phyloP scores from a whole-genome alignment of 2,329 filamentous ascomycete species.

The Teratosphaeria nubilosa region DNA sequence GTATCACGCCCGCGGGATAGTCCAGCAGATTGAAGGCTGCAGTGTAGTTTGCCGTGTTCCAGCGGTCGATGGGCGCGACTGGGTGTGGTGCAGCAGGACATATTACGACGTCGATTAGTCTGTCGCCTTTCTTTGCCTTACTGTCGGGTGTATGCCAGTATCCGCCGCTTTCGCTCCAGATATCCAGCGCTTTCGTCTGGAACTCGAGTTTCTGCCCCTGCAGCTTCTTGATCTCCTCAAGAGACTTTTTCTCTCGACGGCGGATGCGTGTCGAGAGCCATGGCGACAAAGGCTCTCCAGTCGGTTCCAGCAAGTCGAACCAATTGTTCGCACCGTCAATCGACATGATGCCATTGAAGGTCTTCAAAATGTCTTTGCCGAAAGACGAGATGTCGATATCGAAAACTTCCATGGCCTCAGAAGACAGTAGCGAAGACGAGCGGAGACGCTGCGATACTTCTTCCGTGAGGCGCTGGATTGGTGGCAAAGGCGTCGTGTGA shows the following conservation, averaged over 20 bases:
- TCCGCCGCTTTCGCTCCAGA: slow-evolving; percentile 43
- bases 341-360: slow-evolving; percentile 49
- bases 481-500: slow-evolving; percentile 42
- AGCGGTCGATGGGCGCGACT: slow-evolving; percentile 51
- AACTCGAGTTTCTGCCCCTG: slow-evolving; percentile 44
- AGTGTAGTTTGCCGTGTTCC: slow-evolving; percentile 54
- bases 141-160: slow-evolving; percentile 18
- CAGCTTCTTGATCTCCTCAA: slow-evolving; percentile 42
- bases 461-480: slow-evolving; percentile 36
- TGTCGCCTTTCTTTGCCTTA: slow-evolving; percentile 5
- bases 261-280: slow-evolving; percentile 47
- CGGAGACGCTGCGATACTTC: slow-evolving; percentile 34
- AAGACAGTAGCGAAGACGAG: slow-evolving; percentile 14
- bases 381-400: slow-evolving; percentile 45
- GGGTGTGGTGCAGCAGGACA: slow-evolving; percentile 56
- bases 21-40: slow-evolving; percentile 52
- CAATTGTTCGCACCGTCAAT: slow-evolving; percentile 47
- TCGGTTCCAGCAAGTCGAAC: slow-evolving; percentile 47
- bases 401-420: slow-evolving; percentile 44
- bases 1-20: slow-evolving; percentile 49
- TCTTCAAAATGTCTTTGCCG: slow-evolving; percentile 45
- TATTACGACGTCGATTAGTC: slow-evolving; percentile 49
- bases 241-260: slow-evolving; percentile 36
- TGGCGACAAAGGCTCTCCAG: slow-evolving; percentile 47
- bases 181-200: slow-evolving; percentile 45